These are phyloP conservation scores for Metschnikowia santaceciliae DNA, from an alignment of 805 yeast genomes.

Conservation along the genomic window DNA sequence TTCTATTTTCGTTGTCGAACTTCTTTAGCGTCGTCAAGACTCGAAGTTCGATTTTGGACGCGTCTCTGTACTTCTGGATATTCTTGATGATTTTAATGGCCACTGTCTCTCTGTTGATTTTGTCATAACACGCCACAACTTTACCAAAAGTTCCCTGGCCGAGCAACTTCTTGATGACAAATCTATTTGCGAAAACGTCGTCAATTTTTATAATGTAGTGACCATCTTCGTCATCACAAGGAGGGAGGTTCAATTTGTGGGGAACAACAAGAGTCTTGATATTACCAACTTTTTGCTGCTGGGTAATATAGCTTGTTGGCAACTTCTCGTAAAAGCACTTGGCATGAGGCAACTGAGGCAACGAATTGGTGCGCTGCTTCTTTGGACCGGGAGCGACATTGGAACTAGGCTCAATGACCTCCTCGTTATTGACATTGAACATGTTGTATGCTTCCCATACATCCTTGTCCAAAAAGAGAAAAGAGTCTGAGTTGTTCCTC, in stretches of 20 bases:
- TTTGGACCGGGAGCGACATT: constrained; percentile 16
- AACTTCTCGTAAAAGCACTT: constrained; percentile 38
- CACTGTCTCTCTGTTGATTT: constrained; percentile 52
- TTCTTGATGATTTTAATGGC: constrained; percentile 93
- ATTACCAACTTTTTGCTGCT: constrained; percentile 38
- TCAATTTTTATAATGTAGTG: constrained; percentile 62
- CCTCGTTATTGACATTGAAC: constrained; percentile 37
- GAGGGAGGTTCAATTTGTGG: constrained; percentile 26
- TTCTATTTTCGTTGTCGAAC: constrained; percentile 63
- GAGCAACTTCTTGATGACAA: constrained; percentile 59
- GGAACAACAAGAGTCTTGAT: constrained; percentile 39
- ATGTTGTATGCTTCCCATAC: constrained; percentile 41
- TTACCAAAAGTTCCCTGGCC: constrained; percentile 95
- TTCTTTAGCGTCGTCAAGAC: constrained; percentile 70
- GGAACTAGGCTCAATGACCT: constrained; percentile 1
- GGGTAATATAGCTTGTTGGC: constrained; percentile 34
- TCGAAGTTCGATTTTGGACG: constrained; percentile 87
- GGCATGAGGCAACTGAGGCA: constrained; percentile 45
- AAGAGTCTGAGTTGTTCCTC: constrained; percentile 35
- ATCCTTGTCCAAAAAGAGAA: constrained; percentile 33
- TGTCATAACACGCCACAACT: constrained; percentile 80
- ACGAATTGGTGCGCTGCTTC: constrained; percentile 40
- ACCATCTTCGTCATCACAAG: constrained; percentile 68
- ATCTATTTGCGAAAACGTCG: constrained; percentile 70
- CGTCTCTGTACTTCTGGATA: constrained; percentile 91